Percentiles rank a stretch among this genome's conserved stretches.
These are phyloP conservation scores for Plantago major DNA, from an alignment of 257 asterid genomes.

Conservation along the genomic window DNA sequence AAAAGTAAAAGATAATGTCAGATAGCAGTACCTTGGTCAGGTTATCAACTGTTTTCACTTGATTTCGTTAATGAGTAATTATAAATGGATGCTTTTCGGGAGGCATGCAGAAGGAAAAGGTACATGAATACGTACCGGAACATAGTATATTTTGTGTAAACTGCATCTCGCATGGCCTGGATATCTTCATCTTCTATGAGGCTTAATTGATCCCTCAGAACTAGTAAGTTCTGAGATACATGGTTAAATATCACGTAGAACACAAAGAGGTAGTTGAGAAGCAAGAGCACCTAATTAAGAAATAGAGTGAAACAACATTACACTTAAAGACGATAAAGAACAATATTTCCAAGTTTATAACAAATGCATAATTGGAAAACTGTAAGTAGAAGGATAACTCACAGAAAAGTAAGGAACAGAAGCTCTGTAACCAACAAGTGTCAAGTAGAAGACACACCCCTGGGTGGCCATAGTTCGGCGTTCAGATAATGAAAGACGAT, in stretches of 20 bases:
- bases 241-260: slow-evolving; percentile 67
- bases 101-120: no score
- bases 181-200: slow-evolving; percentile 63
- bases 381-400: slow-evolving; percentile 25
- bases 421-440: slow-evolving; percentile 81
- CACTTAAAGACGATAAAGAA: neutral
- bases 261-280: slow-evolving; percentile 45
- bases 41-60: no score
- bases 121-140: slow-evolving; percentile 50
- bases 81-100: neutral
- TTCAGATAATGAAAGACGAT: slow-evolving; percentile 59
- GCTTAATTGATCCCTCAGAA: slow-evolving; percentile 63
- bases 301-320: slow-evolving; percentile 3
- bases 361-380: neutral
- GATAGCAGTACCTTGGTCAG: neutral
- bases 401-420: slow-evolving; percentile 80
- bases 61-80: neutral
- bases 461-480: slow-evolving; percentile 59
- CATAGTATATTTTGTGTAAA: slow-evolving; percentile 69
- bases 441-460: slow-evolving; percentile 64
- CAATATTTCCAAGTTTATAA: neutral
- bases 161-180: slow-evolving; percentile 68
- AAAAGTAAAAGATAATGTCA: slow-evolving; percentile 5
- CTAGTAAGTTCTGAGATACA: slow-evolving; percentile 52
- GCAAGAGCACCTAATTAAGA: slow-evolving; percentile 47